Conservation (phyloP, 1,284 basidiomycete species). For the Porodaedalea pini region DNA sequence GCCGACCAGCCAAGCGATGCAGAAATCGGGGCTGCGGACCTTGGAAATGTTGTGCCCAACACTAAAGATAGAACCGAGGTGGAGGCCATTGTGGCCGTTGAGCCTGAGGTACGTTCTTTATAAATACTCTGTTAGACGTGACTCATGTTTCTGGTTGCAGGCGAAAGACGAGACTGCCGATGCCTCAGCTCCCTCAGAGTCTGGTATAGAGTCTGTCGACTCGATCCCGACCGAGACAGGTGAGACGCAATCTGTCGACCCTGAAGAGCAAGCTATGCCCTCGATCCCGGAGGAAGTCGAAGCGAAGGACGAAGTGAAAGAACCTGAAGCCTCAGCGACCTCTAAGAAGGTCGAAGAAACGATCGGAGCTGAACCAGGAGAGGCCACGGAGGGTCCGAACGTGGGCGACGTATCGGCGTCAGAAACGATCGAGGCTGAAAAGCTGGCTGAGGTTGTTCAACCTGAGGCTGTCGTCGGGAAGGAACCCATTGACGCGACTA, state of each 20-base stretch:
- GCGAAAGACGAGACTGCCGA: too few relatives aligned
- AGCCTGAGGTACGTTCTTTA: neutral
- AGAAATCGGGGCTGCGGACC: neutral
- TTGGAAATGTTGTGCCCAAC: neutral
- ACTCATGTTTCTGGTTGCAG: too few relatives aligned
- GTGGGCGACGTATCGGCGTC: too few relatives aligned
- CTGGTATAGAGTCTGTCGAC: neutral
- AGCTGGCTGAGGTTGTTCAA: too few relatives aligned
- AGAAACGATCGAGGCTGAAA: too few relatives aligned
- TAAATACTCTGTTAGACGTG: too few relatives aligned
- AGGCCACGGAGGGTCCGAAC: too few relatives aligned
- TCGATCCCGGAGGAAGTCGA: neutral
- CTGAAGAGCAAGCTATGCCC: neutral
- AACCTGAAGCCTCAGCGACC: neutral
- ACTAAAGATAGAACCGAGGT: neutral
- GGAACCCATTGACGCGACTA: neutral
- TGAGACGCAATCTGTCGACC: neutral
- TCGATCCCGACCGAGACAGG: neutral
- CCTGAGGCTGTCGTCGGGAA: neutral
- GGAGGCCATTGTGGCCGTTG: neutral
- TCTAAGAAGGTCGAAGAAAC: neutral
- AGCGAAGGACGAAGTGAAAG: neutral
- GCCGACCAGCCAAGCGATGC: neutral
- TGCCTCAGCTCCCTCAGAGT: neutral
- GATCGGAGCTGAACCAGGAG: too few relatives aligned